Evolutionary conservation across 495 filamentous ascomycete genomes (phyloP).

Genomic region (Tuber umbilicatum): DNA sequence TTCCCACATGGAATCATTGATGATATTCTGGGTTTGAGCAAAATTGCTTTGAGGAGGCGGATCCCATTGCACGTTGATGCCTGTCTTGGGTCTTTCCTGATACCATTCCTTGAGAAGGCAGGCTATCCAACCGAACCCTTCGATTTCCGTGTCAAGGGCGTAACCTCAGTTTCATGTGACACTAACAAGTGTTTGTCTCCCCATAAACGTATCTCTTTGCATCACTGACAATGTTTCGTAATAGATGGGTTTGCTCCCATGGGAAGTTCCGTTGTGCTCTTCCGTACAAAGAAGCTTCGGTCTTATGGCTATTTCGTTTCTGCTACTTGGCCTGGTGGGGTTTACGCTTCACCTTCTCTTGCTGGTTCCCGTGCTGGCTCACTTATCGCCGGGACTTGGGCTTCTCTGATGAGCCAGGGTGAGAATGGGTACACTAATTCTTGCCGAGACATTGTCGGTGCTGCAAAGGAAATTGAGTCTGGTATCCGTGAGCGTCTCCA

Average conservation of each 20-base stretch:
- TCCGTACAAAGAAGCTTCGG: conserved; percentile 70
- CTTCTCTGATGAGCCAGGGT: conserved; percentile 76
- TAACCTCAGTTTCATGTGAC: conserved; percentile 91
- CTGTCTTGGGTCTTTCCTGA: conserved; percentile 89
- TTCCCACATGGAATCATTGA: conserved; percentile 98
- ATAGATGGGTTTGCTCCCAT: conserved; percentile 88
- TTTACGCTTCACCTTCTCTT: conserved; percentile 86
- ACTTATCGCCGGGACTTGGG: conserved; percentile 91
- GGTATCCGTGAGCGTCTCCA: conserved; percentile 64
- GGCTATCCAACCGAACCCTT: conserved; percentile 82
- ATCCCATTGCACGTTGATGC: conserved; percentile 94
- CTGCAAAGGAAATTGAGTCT: conserved; percentile 72
- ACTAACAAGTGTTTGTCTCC: conserved; percentile 71
- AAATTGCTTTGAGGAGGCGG: conserved; percentile 67
- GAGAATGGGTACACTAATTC: conserved; percentile 82
- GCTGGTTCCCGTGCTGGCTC: conserved; percentile 89
- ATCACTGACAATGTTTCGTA: not conserved
- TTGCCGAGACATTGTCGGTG: conserved; percentile 80
- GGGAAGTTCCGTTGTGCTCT: conserved; percentile 85
- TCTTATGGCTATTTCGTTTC: conserved; percentile 93
- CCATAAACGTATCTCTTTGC: not conserved
- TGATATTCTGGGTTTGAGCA: conserved; percentile 79
- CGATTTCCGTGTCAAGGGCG: conserved; percentile 89
- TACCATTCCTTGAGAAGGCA: conserved; percentile 83
- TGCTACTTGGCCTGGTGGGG: conserved; percentile 88